Conservation (phyloP, 257 asterid species). For the Sherardia arvensis region DNA sequence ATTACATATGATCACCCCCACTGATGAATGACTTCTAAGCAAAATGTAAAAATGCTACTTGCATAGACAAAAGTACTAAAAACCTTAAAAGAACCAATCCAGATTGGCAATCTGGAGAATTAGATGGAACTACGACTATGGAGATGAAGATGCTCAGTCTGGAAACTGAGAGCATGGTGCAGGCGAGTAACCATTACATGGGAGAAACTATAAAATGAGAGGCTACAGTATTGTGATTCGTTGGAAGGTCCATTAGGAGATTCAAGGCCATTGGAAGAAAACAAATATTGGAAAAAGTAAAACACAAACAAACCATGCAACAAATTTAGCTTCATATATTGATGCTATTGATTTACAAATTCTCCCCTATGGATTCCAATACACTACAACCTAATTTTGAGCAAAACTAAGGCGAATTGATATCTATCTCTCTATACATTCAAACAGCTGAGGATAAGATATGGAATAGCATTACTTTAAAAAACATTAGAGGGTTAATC, state of each 20-base stretch:
- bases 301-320: too few relatives aligned
- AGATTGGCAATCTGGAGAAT: not conserved
- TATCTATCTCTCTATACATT: slow-evolving; percentile 11
- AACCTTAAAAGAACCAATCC: not conserved
- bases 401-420: not conserved
- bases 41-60: not conserved
- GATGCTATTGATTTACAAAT: slow-evolving; percentile 8
- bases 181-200: not conserved
- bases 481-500: slow-evolving; percentile 19
- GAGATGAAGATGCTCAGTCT: not conserved
- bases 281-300: not conserved
- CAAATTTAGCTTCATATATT: not conserved
- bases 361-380: not conserved
- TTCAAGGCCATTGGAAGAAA: not conserved
- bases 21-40: not conserved
- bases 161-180: not conserved
- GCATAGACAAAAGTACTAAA: too few relatives aligned
- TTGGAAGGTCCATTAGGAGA: not conserved
- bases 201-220: not conserved
- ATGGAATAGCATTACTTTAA: slow-evolving; percentile 6
- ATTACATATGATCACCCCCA: not conserved
- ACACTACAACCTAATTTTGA: not conserved
- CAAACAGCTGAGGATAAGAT: slow-evolving; percentile 4
- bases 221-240: not conserved
- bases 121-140: not conserved